A percentile compares a stretch with the other conserved stretches of the same genome.
These are phyloP conservation scores for Penicillium parvum DNA, from an alignment of 495 filamentous ascomycete species.

Conservation along the genomic window DNA sequence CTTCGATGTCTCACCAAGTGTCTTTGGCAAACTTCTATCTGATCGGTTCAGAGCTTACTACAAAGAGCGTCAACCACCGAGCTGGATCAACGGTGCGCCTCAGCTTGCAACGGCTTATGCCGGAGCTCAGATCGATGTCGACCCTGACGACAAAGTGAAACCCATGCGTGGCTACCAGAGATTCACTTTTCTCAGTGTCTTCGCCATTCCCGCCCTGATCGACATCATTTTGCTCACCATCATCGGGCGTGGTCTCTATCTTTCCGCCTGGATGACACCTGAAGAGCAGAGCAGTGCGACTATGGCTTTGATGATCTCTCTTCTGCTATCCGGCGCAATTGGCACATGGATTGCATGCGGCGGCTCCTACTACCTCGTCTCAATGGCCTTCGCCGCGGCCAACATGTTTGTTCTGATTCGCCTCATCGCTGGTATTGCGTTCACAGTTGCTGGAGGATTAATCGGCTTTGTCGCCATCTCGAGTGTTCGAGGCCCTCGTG, in stretches of 20 bases:
- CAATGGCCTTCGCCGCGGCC: conserved; percentile 56
- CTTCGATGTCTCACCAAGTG: conserved; percentile 52
- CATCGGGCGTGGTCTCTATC: conserved; percentile 54
- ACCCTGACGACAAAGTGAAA: conserved; percentile 43
- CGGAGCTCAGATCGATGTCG: conserved; percentile 52
- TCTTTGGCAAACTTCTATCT: conserved; percentile 53
- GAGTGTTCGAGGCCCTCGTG: conserved; percentile 30
- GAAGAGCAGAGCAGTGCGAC: conserved; percentile 52
- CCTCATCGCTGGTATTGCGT: conserved; percentile 54
- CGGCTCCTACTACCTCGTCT: conserved; percentile 57
- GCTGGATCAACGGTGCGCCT: conserved; percentile 47
- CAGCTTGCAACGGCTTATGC: conserved; percentile 50
- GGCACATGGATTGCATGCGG: conserved; percentile 57
- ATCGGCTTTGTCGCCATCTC: conserved; percentile 48
- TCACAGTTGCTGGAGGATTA: conserved; percentile 45
- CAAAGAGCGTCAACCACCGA: conserved; percentile 44
- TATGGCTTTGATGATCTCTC: conserved; percentile 51
- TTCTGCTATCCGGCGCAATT: conserved; percentile 53
- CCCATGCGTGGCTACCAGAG: conserved; percentile 46
- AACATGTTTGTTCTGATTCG: conserved; percentile 58
- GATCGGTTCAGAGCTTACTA: conserved; percentile 50
- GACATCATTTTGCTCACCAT: conserved; percentile 56
- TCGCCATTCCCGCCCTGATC: conserved; percentile 56
- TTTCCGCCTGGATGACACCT: conserved; percentile 50
- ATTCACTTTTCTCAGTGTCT: conserved; percentile 57